A percentile compares a stretch with the other conserved stretches of the same genome.
Conservation (phyloP, 2,329 filamentous ascomycete genomes). For the Epicoccum nigrum region DNA sequence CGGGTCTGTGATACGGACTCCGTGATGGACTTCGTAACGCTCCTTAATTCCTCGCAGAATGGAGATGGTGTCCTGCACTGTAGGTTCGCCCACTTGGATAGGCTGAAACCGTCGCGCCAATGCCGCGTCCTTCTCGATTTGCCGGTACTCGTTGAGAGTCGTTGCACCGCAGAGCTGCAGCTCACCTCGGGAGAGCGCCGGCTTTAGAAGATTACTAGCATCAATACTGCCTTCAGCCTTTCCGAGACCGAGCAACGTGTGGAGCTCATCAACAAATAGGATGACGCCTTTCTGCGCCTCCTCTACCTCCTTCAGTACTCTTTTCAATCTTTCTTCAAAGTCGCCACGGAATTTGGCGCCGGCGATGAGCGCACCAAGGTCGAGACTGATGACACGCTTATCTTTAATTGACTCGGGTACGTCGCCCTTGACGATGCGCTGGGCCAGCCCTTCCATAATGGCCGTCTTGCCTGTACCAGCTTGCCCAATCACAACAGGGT, state of each 20-base stretch:
- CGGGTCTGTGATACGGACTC: conserved; percentile 90
- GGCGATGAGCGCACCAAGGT: conserved; percentile 90
- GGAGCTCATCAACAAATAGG: conserved; percentile 92
- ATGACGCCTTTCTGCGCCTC: conserved; percentile 89
- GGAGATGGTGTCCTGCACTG: conserved; percentile 89
- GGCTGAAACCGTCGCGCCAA: conserved; percentile 92
- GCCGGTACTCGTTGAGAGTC: conserved; percentile 87
- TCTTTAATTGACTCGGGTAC: conserved; percentile 96
- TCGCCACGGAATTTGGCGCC: conserved; percentile 95
- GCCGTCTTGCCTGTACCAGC: conserved; percentile 95
- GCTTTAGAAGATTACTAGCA: conserved; percentile 92
- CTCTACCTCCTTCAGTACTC: conserved; percentile 88
- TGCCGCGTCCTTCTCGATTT: conserved; percentile 95
- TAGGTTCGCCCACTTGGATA: conserved; percentile 89
- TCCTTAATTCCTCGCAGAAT: conserved; percentile 97
- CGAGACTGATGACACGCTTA: conserved; percentile 84
- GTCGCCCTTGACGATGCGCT: conserved; percentile 88
- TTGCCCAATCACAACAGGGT: conserved; percentile 89
- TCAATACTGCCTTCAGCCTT: conserved; percentile 97
- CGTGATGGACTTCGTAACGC: conserved; percentile 96
- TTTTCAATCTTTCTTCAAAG: conserved; percentile 92
- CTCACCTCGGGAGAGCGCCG: conserved; percentile 88
- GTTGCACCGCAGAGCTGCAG: conserved; percentile 96
- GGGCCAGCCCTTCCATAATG: conserved; percentile 85
- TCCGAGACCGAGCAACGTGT: conserved; percentile 87